phyloP scores from a whole-genome alignment of 208 protist species.

The Acanthamoeba castellanii region DNA sequence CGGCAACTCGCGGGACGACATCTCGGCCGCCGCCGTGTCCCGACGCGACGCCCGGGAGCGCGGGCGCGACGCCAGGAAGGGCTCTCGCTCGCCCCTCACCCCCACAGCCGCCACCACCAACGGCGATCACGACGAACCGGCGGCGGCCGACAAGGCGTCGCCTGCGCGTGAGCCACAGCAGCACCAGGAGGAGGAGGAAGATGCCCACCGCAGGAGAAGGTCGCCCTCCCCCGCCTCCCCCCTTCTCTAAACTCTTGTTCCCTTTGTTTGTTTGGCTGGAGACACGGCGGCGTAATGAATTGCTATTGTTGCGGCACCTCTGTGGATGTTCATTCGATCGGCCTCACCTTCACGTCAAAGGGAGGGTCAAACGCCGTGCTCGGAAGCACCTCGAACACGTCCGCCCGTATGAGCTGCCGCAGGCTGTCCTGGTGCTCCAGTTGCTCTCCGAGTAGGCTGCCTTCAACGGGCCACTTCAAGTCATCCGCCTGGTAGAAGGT shows the following conservation, averaged over 20 bases:
- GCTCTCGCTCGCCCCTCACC: conserved; percentile 2
- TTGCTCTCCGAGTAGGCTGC: too few relatives aligned
- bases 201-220: background rate
- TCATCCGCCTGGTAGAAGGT: too few relatives aligned
- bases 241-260: background rate
- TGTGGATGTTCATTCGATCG: too few relatives aligned
- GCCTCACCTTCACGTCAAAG: too few relatives aligned
- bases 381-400: too few relatives aligned
- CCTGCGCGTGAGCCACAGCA: background rate
- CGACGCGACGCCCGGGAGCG: background rate
- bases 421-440: too few relatives aligned
- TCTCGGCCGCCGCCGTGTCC: background rate
- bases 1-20: background rate
- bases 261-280: too few relatives aligned
- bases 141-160: background rate
- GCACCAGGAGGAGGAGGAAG: background rate
- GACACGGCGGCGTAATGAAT: too few relatives aligned
- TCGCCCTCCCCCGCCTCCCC: conserved; percentile 21
- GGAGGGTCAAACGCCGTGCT: too few relatives aligned
- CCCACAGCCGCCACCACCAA: background rate
- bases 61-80: background rate
- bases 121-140: background rate
- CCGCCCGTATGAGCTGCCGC: too few relatives aligned
- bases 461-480: too few relatives aligned
- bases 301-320: too few relatives aligned